Evolutionary conservation across 2,329 filamentous ascomycete genomes (phyloP), one percentile per base, ranked within the genome.

Genomic region (Fusarium sp.): DNA sequence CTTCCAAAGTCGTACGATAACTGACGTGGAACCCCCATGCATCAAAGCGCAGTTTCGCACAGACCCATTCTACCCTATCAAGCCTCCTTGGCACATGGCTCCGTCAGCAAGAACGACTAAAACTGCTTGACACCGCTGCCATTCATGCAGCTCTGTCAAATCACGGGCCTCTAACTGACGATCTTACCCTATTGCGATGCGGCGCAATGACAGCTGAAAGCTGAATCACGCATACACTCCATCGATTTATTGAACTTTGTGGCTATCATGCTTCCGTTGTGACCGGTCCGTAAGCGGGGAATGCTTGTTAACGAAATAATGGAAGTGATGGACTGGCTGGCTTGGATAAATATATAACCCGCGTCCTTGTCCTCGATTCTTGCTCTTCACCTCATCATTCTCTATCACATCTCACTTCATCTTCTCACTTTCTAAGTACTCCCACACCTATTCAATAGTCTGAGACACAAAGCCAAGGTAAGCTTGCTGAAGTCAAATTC

Each of bases 401-500:
- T 11, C 4, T 11, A 11, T 11, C 10, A 29, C 27, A 29, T 10
- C 8, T n/a, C n/a, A n/a, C n/a, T n/a, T n/a, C n/a, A n/a, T n/a
- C 22, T 24, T 24, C 24, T 27, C 25, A 27, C 25, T 25, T 25
- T 25, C 25, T 25, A 25, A 25, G 25, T 25, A 27, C 27, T 27
- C 27, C 27, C 27, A 10, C 16, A 18, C 9, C 16, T 18, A 11
- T 38, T 11, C 9, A 38, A 11, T 0, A 29, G 2, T 4, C 29
- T 3, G 5, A 12, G 2, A 12, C 29, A 38, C 9, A n/a, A 38
- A 6, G 2, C 18, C 34, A 38, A 38, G 34, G 34, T 38, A 38
- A 7, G 1, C 18, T 11, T 6, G 5, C 9, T 10, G 9, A 6
- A 4, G 18, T n/a, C 34, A n/a, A 38, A 1, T 11, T 10, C 9